Evolutionary conservation across 179 eudicot genomes (phyloP).

Genomic region (Beta lomatogona): DNA sequence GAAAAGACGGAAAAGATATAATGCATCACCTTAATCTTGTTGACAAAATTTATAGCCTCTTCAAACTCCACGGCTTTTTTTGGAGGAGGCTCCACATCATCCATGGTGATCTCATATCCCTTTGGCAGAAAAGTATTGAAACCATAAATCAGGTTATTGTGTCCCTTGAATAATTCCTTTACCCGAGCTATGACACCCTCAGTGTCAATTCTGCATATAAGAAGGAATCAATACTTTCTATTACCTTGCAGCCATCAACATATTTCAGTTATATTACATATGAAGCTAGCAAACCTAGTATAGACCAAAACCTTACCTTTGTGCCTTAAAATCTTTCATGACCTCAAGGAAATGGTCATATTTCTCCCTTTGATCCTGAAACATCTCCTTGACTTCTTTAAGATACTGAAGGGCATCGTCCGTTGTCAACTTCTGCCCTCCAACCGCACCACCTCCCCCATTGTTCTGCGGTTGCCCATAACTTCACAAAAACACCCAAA

Average conservation of each 20-base stretch:
- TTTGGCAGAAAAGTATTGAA: conserved; percentile 97
- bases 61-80: conserved; percentile 91
- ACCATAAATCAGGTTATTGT: conserved; percentile 78
- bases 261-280: neutral
- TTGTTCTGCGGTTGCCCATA: conserved; percentile 43
- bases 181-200: conserved; percentile 93
- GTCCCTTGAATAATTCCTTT: conserved; percentile 93
- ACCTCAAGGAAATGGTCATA: conserved; percentile 93
- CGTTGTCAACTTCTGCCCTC: conserved; percentile 76
- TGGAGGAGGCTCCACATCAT: conserved; percentile 73
- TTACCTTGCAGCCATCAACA: neutral
- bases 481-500: conserved; percentile 32
- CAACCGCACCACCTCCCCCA: conserved; percentile 36
- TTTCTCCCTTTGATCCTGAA: conserved; percentile 84
- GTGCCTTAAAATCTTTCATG: conserved; percentile 97
- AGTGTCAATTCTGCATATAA: conserved; percentile 73
- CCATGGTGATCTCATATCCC: conserved; percentile 88
- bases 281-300: neutral
- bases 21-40: conserved; percentile 83
- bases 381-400: conserved; percentile 93
- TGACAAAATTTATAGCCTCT: conserved; percentile 93
- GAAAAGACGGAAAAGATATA: neutral
- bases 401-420: conserved; percentile 90
- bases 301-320: conserved; percentile 50
- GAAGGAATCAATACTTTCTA: conserved; percentile 7